A percentile compares a stretch with the other conserved stretches of the same genome.
These are phyloP conservation scores for Dorcoceras hygrometricum DNA, from an alignment of 257 asterid species.

Conservation along the genomic window DNA sequence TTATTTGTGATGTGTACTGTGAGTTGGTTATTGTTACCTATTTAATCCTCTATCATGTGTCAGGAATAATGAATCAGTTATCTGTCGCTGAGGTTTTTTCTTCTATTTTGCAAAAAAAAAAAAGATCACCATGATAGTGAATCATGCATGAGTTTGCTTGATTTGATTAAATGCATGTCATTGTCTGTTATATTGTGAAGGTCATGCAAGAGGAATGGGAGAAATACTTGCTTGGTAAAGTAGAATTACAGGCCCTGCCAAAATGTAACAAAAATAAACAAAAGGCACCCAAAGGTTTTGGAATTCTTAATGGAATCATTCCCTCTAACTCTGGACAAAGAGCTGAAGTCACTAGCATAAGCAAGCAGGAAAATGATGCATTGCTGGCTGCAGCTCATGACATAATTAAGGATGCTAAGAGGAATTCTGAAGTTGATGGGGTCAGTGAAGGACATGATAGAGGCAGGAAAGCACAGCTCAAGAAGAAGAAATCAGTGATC, in stretches of 20 bases:
- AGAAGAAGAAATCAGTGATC: constrained; percentile 40
- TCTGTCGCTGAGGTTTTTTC: neutral
- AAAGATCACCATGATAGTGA: neutral
- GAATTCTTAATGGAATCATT: constrained; percentile 75
- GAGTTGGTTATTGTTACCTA: neutral
- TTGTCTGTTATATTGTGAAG: constrained; percentile 36
- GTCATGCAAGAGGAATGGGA: constrained; percentile 94
- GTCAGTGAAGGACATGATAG: constrained; percentile 35
- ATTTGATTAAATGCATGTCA: constrained; percentile 17
- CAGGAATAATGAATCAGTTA: neutral
- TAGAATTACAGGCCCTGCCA: constrained; percentile 86
- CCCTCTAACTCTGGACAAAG: constrained; percentile 65
- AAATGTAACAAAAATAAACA: constrained; percentile 71
- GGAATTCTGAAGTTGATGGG: constrained; percentile 39
- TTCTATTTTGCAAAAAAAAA: neutral
- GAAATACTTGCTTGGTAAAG: constrained; percentile 87
- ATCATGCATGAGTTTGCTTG: constrained; percentile 4
- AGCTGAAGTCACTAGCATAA: constrained; percentile 70
- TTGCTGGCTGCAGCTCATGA: constrained; percentile 75
- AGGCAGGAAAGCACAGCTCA: constrained; percentile 42
- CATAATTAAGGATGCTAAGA: constrained; percentile 52
- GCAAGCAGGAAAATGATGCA: constrained; percentile 87
- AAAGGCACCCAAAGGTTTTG: constrained; percentile 82
- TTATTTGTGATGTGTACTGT: neutral
- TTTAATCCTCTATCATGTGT: neutral